Conservation (phyloP, 2,329 filamentous ascomycete genomes). For the Aureobasidium sp. region DNA sequence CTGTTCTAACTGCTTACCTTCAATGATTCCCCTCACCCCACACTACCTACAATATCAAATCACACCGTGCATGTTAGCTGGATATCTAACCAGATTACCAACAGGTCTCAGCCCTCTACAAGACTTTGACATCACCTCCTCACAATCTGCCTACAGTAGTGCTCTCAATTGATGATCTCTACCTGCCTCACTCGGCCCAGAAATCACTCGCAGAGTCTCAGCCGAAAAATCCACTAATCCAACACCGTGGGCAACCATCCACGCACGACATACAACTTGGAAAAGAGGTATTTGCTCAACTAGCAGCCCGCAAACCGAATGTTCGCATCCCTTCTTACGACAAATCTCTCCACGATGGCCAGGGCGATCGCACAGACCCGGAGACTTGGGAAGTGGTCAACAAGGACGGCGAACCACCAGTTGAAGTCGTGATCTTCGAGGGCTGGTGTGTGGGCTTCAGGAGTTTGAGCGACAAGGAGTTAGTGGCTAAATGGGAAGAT, state of each 20-base stretch:
- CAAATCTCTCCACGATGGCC: constrained; percentile 69
- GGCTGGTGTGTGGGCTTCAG: constrained; percentile 89
- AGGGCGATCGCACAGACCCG: constrained; percentile 65
- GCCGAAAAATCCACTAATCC: constrained; percentile 66
- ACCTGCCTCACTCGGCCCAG: constrained; percentile 67
- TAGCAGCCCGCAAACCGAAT: constrained; percentile 46
- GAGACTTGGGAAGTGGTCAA: constrained; percentile 56
- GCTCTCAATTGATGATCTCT: constrained; percentile 84
- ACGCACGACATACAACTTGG: constrained; percentile 71
- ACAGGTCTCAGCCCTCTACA: constrained; percentile 55
- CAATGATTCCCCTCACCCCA: too few species aligned
- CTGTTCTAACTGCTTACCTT: not conserved
- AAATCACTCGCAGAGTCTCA: constrained; percentile 56
- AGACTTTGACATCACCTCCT: constrained; percentile 50
- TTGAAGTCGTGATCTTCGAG: constrained; percentile 71
- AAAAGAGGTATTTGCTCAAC: constrained; percentile 54
- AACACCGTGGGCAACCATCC: constrained; percentile 75
- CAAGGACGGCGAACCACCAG: constrained; percentile 34
- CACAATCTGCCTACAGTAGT: constrained; percentile 60
- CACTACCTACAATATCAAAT: not conserved
- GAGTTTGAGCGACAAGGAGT: constrained; percentile 48
- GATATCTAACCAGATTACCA: not conserved
- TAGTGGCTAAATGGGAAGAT: constrained; percentile 48
- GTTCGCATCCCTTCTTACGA: constrained; percentile 67
- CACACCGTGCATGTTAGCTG: not conserved